phyloP scores from a whole-genome alignment of 768 basidiomycete species.

The Tulasnella sp. region DNA sequence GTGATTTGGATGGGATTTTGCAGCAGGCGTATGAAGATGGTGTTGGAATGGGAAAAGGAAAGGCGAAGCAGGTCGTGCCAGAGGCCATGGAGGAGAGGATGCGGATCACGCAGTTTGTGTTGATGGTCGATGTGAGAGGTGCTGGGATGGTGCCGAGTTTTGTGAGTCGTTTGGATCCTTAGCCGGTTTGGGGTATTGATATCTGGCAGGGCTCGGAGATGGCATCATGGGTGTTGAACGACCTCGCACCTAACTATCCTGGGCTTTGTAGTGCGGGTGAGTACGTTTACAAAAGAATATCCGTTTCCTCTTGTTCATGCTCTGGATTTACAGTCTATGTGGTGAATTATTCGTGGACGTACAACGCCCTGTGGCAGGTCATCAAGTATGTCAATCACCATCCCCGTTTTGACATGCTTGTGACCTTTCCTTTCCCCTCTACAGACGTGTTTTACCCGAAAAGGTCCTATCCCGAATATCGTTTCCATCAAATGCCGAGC shows the following conservation, averaged over 20 bases:
- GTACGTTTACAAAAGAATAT: background rate
- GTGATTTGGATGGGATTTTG: background rate
- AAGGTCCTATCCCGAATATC: conserved; percentile 11
- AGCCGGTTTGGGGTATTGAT: background rate
- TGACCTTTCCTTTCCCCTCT: background rate
- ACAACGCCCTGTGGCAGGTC: conserved; percentile 14
- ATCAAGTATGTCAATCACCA: conserved; percentile 7
- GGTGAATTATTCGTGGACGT: conserved; percentile 18
- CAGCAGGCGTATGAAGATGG: background rate
- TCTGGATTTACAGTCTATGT: conserved; percentile 6
- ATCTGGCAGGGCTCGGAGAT: conserved; percentile 13
- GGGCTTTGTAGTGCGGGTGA: conserved; percentile 13
- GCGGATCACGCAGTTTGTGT: conserved; percentile 16
- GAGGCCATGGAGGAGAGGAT: conserved; percentile 1
- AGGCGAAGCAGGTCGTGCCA: background rate
- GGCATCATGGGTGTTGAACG: conserved; percentile 10
- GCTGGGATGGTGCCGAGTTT: conserved; percentile 13
- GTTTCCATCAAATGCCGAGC: conserved; percentile 12
- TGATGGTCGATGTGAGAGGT: conserved; percentile 17
- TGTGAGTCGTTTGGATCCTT: background rate
- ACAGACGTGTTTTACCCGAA: conserved; percentile 13
- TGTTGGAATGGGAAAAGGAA: background rate
- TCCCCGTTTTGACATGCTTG: background rate
- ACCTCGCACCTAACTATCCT: conserved; percentile 14
- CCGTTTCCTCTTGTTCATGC: background rate